Base-by-base conservation (phyloP, 2,329 filamentous ascomycete genomes). In the Orbilia oligospora region DNA sequence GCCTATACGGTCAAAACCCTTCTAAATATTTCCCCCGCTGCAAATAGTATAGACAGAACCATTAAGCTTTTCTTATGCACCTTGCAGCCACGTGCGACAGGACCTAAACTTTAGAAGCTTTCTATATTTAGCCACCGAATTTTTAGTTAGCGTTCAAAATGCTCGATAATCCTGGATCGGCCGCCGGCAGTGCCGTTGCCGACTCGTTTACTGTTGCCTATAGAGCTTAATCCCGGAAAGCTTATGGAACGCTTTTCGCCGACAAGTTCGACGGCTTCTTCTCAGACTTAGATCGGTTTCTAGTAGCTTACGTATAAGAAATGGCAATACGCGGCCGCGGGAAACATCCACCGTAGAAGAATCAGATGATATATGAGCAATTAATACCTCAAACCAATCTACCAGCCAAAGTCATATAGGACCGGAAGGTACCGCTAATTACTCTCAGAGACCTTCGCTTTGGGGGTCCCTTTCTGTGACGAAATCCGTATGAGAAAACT, bases 91-190 rank as follows among this genome's bases (percentile, higher is more conserved):
- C 56, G 20, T 44, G 53, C 4, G 27, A 22, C 0, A 2, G 30
- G n/a, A 8, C 2, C 9, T 3, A 58, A 58, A 30, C n/a, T 61
- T n/a, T n/a, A n/a, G n/a, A n/a, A n/a, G n/a, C n/a, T 38, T 61
- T 44, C 56, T 61, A 61, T 24, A 44, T 61, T 14, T 61, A 44
- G 22, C 1, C 5, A 41, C 56, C 56, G 44, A 36, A 61, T 61
- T 36, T 36, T 8, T 16, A 14, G 3, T 16, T 16, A n/a, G 1
- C 38, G 3, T 46, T 46, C 8, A 46, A 20, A 6, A 46, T 3
- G 1, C 10, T 41, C 38, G 1, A 16, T 16, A 14, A 8, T 8
- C 20, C 18, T 20, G n/a, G n/a, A 12, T n/a, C n/a, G 16, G 0
- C n/a, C 44, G 5, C 18, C 10, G 12, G 9, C 12, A 24, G 3